Conservation (phyloP, 1,284 basidiomycete species). For the Pseudozyma tsukubaensis region DNA sequence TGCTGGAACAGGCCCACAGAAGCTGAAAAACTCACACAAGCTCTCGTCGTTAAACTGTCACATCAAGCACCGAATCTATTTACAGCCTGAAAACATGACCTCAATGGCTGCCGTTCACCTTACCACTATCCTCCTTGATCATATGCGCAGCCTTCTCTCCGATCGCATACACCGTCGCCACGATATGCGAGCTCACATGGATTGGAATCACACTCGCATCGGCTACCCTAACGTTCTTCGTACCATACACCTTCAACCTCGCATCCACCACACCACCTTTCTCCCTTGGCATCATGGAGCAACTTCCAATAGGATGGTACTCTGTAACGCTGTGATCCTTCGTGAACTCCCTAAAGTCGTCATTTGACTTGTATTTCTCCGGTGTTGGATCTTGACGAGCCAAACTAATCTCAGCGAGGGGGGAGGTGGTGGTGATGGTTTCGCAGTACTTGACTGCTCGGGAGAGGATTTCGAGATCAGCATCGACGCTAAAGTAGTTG, state of each 20-base stretch:
- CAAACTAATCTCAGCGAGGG: conserved; percentile 45
- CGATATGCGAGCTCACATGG: conserved; percentile 49
- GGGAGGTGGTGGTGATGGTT: conserved; percentile 26
- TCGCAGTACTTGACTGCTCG: conserved; percentile 55
- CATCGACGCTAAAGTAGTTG: conserved; percentile 52
- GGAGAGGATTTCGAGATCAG: conserved; percentile 56
- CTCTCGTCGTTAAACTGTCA: no score
- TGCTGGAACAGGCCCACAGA: no score
- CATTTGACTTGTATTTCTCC: conserved; percentile 34
- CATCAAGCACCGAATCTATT: no score
- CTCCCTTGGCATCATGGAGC: conserved; percentile 76
- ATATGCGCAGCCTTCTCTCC: conserved; percentile 53
- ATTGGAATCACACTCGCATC: conserved; percentile 65
- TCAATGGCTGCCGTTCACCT: not conserved
- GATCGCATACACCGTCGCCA: conserved; percentile 47
- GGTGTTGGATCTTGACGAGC: conserved; percentile 47
- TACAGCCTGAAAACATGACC: not conserved
- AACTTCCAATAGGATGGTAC: conserved; percentile 73
- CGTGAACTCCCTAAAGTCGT: conserved; percentile 45
- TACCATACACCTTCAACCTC: conserved; percentile 76
- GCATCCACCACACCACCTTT: conserved; percentile 78
- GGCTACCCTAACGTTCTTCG: conserved; percentile 73
- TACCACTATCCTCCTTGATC: conserved; percentile 39
- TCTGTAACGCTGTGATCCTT: conserved; percentile 55
- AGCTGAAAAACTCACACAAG: no score